Evolutionary conservation across 768 basidiomycete genomes (phyloP).

Genomic region (Boletus rufocinnamomeus): DNA sequence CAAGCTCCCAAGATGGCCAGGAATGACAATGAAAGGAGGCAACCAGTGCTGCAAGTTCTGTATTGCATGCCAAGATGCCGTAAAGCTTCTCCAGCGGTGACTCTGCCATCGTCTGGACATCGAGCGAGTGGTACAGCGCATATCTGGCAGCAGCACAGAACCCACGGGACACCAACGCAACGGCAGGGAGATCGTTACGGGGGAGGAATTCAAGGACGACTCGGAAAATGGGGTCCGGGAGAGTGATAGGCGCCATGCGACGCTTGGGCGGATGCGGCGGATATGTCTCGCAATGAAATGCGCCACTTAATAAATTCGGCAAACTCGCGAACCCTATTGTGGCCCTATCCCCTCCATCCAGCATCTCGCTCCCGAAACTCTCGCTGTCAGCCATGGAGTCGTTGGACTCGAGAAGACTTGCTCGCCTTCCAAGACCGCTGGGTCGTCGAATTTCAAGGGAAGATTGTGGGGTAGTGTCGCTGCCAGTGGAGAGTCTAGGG

Average conservation of each 20-base stretch:
- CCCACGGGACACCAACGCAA: slow-evolving; percentile 28
- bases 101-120: slow-evolving; percentile 19
- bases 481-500: slow-evolving; percentile 29
- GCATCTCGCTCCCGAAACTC: not conserved
- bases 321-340: slow-evolving; percentile 18
- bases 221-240: slow-evolving; percentile 25
- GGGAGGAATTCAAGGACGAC: slow-evolving; percentile 26
- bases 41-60: slow-evolving; percentile 28
- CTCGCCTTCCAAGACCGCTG: slow-evolving; percentile 34
- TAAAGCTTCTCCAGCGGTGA: slow-evolving; percentile 21
- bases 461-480: slow-evolving; percentile 20
- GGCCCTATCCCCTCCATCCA: not conserved
- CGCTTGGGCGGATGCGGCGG: not conserved
- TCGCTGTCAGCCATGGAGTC: slow-evolving; percentile 16
- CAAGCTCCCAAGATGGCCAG: slow-evolving; percentile 21
- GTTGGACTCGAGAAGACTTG: slow-evolving; percentile 26
- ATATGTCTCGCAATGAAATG: slow-evolving; percentile 1
- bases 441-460: slow-evolving; percentile 37
- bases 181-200: slow-evolving; percentile 16
- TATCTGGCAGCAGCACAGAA: slow-evolving; percentile 27
- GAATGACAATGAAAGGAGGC: slow-evolving; percentile 25
- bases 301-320: slow-evolving; percentile 23
- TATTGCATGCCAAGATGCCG: slow-evolving; percentile 19
- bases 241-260: not conserved
- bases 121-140: slow-evolving; percentile 25